Base-by-base conservation (phyloP, 1,284 basidiomycete species). In the Crepidotus sp. region DNA sequence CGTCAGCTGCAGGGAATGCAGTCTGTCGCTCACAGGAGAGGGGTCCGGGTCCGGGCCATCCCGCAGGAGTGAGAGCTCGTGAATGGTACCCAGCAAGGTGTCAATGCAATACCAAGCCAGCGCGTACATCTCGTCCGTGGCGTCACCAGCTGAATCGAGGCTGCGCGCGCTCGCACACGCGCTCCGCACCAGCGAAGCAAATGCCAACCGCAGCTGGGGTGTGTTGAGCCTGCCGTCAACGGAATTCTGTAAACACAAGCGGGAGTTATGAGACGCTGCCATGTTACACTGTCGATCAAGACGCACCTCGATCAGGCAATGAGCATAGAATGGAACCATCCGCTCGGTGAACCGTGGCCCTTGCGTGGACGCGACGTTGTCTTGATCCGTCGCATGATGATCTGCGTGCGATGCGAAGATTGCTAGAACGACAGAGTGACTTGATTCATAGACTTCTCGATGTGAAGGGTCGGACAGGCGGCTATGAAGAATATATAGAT, bases 401-500 rank as follows among this genome's bases (percentile, higher is more conserved):
- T 73, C 68, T 0, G 76, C 73, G 51, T 74, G 70, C 13, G 77
- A 69, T 13, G 78, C 73, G 54, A 86, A 78, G 17, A 84, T 68
- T 2, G 83, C 69, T 5, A 87, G 63, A 39, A 87, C 66, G 22
- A 83, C 80, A 3, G 83, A 86, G 58, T 87, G 84, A 4, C 82
- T 74, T 0, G 81, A 81, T 58, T 87, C 83, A 49, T 75, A 86
- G 14, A 73, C 76, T 50, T 84, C 80, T 25, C 82, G 75, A 47
- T 82, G 65, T 11, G 60, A 60, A n/a, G 74, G 51, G 49, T 79
- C 69, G 38, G 64, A 67, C 17, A 83, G 65, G 56, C 78, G 70
- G 32, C 80, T 83, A 17, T 4, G 13, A 26, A 25, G 18, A 31
- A 52, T 31, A 29, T 38, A 14, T 38, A 17, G 37, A 34, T 14